These are phyloP conservation scores for Suillus sp. DNA, from an alignment of 768 basidiomycete genomes.

Conservation along the genomic window DNA sequence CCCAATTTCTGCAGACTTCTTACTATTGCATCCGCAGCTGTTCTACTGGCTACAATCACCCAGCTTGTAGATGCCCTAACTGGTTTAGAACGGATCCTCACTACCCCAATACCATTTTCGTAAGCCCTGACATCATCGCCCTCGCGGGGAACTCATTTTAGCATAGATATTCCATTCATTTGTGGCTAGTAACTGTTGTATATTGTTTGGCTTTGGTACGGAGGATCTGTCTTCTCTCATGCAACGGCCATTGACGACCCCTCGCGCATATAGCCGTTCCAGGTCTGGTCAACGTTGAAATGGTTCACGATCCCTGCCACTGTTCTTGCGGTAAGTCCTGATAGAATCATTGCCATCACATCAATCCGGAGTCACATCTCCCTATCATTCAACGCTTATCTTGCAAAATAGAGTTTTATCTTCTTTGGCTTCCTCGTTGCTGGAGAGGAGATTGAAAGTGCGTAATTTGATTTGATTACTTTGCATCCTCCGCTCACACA, in stretches of 20 bases:
- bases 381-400: slow-evolving; percentile 7
- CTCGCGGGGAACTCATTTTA: slow-evolving; percentile 7
- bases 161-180: slow-evolving; percentile 62
- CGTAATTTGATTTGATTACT: slow-evolving; percentile 25
- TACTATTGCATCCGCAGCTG: slow-evolving; percentile 35
- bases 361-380: not conserved
- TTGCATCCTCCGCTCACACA: not conserved
- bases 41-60: slow-evolving; percentile 49
- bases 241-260: not conserved
- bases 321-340: slow-evolving; percentile 44
- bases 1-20: slow-evolving; percentile 6
- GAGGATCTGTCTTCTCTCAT: slow-evolving; percentile 5
- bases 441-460: slow-evolving; percentile 76
- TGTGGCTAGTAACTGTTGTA: slow-evolving; percentile 65
- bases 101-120: slow-evolving; percentile 79
- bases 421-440: slow-evolving; percentile 77
- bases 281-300: slow-evolving; percentile 53
- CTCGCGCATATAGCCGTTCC: slow-evolving; percentile 54
- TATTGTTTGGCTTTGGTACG: slow-evolving; percentile 63
- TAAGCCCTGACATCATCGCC: slow-evolving; percentile 30
- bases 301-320: slow-evolving; percentile 72
- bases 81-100: slow-evolving; percentile 71
- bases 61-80: slow-evolving; percentile 66
- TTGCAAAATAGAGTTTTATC: slow-evolving; percentile 51
- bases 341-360: not conserved